A percentile compares a stretch with the other conserved stretches of the same genome.
These are phyloP conservation scores for Penicillium chermesinum DNA, from an alignment of 495 filamentous ascomycete species.

Conservation along the genomic window DNA sequence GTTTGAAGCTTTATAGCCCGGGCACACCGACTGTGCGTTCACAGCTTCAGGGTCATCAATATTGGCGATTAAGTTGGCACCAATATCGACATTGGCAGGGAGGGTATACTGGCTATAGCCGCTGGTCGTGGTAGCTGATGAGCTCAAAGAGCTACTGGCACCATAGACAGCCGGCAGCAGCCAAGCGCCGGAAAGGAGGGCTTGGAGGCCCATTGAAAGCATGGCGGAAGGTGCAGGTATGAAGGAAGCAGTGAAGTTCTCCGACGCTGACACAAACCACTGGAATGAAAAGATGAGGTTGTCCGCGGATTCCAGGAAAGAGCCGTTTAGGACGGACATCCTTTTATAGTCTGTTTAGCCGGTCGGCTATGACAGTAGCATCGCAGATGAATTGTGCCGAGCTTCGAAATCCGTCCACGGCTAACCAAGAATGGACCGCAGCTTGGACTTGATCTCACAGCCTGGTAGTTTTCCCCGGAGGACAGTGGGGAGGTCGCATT, in stretches of 20 bases:
- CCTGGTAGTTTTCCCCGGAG: not conserved
- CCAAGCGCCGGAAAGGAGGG: conserved; percentile 22
- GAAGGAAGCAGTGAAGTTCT: conserved; percentile 3
- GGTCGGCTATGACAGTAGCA: not conserved
- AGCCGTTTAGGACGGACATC: not conserved
- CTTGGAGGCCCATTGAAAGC: conserved; percentile 19
- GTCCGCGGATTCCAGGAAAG: not conserved
- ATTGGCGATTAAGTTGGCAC: conserved; percentile 58
- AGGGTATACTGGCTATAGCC: conserved; percentile 46
- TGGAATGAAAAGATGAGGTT: not conserved
- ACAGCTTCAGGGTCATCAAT: conserved; percentile 67
- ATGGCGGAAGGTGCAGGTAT: conserved; percentile 13
- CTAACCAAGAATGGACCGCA: not conserved
- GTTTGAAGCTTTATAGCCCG: conserved; percentile 55
- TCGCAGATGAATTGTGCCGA: not conserved
- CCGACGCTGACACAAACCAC: not conserved
- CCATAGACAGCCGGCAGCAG: conserved; percentile 28
- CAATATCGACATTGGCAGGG: conserved; percentile 51
- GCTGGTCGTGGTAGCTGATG: not conserved
- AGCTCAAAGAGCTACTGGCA: conserved; percentile 15
- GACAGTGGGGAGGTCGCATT: conserved; percentile 1
- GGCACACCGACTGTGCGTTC: conserved; percentile 63
- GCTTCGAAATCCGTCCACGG: not conserved
- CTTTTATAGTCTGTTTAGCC: not conserved
- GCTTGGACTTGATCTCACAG: no score